Evolutionary conservation across 2,329 filamentous ascomycete genomes (phyloP), one percentile per base, ranked within the genome.

Genomic region (Lizonia empirigonia): DNA sequence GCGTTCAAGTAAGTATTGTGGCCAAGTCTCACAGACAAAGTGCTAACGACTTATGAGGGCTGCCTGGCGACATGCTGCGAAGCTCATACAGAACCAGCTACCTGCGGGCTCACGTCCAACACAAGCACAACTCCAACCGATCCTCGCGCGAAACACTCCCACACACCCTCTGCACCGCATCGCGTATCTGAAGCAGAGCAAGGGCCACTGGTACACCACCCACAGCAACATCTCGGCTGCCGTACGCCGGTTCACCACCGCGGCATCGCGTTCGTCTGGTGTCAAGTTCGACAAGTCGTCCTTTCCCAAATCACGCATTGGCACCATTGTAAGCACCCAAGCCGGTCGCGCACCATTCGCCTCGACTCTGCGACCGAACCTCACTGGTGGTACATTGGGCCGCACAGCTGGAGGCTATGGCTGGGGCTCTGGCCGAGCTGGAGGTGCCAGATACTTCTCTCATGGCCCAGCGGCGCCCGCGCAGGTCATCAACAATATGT

Each of bases 401-500:
- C 85, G 93, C 49, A 90, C 90, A 30, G 90, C 92, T 7, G 91
- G 93, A 59, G 94, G 94, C n/a, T 99, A 99, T 70, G 81, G 81
- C 58, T 77, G 90, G 48, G 90, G 90, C 23, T 84, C 85, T 40
- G 87, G 87, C 24, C 81, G 86, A 37, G 72, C 84, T 51, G 85
- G 89, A 60, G 89, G 88, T 35, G 85, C 86, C 19, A 84, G 93
- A 60, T 93, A 93, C 78, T 97, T 97, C 76, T 95, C 91, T 1
- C 92, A 97, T 75, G 84, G 86, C 1, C 91, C 93, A 1, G 88
- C 90, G 8, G 85, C 87, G 7, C 91, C 91, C 30, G 91, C 92
- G 1, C 90, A 97, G 72, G 91, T 97, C 37, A 84, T 97, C 42
- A 89, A 94, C 73, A 96, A 96, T 74, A 93, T 97, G n/a, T 96